Evolutionary conservation across 306 rosid genomes (phyloP).

Genomic region (Abrus pulchellus): DNA sequence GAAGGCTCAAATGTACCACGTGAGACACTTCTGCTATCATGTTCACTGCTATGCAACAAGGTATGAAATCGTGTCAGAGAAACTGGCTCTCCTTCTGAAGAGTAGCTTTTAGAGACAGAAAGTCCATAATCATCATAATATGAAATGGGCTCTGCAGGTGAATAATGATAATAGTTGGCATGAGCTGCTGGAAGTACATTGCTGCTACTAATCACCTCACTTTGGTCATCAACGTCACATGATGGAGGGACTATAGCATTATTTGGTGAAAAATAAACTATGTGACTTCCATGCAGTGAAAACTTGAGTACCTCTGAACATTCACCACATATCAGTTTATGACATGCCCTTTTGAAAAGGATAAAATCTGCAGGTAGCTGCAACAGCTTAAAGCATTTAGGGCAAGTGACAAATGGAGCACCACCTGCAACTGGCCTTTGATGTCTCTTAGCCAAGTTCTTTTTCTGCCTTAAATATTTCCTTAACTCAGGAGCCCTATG

Average conservation of each 20-base stretch:
- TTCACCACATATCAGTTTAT: constrained; percentile 77
- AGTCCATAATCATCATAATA: constrained; percentile 68
- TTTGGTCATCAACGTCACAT: constrained; percentile 51
- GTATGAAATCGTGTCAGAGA: constrained; percentile 48
- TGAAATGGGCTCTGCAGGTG: constrained; percentile 61
- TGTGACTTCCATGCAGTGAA: constrained; percentile 67
- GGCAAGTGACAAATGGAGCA: constrained; percentile 86
- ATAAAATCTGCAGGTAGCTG: constrained; percentile 89
- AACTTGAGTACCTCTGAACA: constrained; percentile 85
- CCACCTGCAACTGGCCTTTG: constrained; percentile 86
- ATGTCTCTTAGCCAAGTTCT: constrained; percentile 63
- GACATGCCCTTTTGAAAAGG: constrained; percentile 64
- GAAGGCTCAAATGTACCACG: constrained; percentile 43
- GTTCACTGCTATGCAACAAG: constrained; percentile 45
- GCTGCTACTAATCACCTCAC: constrained; percentile 47
- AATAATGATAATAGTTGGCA: constrained; percentile 46
- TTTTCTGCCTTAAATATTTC: constrained; percentile 62
- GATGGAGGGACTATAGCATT: constrained; percentile 57
- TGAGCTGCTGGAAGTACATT: constrained; percentile 51
- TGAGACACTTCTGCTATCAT: constrained; percentile 43
- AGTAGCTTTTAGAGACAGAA: constrained; percentile 62
- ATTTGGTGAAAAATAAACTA: constrained; percentile 56
- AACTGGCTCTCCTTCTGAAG: constrained; percentile 66
- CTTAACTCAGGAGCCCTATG: constrained; percentile 53
- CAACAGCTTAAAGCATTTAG: constrained; percentile 67